Percentiles rank a stretch among this genome's conserved stretches.
phyloP scores from a whole-genome alignment of 2,329 filamentous ascomycete species.

The Tricladium varicosporioides region DNA sequence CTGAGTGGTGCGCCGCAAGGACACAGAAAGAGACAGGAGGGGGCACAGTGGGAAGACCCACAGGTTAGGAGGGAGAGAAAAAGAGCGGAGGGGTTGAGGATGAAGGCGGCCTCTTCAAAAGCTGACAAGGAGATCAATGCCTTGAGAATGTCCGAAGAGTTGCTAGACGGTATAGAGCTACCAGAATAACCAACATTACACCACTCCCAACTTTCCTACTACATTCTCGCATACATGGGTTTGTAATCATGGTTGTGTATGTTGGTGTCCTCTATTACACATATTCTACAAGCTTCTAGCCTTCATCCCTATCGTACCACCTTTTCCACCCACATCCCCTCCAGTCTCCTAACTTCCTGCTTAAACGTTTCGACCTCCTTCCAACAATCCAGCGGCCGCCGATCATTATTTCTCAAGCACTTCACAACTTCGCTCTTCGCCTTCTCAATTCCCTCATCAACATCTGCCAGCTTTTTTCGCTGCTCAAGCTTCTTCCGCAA shows the following conservation, averaged over 20 bases:
- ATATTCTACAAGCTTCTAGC: slow-evolving; percentile 10
- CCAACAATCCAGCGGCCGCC: slow-evolving; percentile 91
- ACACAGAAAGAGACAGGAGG: slow-evolving; percentile 34
- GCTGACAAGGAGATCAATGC: not conserved
- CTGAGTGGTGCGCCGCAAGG: slow-evolving; percentile 18
- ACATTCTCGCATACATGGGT: not conserved
- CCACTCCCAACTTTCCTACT: not conserved
- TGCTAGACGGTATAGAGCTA: not conserved
- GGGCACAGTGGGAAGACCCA: slow-evolving; percentile 54
- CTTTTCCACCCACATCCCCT: slow-evolving; percentile 85
- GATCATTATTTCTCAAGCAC: slow-evolving; percentile 81
- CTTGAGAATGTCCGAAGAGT: not conserved
- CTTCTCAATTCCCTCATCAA: slow-evolving; percentile 70
- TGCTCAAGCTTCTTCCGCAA: slow-evolving; percentile 59
- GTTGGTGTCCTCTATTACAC: slow-evolving; percentile 8
- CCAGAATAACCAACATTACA: not conserved
- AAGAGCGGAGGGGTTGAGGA: slow-evolving; percentile 54
- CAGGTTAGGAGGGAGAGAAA: slow-evolving; percentile 53
- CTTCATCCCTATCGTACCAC: slow-evolving; percentile 48
- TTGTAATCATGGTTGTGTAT: not conserved
- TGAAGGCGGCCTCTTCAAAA: slow-evolving; percentile 34
- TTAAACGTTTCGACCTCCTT: slow-evolving; percentile 89
- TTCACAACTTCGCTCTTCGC: slow-evolving; percentile 74
- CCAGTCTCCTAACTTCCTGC: slow-evolving; percentile 80
- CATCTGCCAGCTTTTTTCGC: slow-evolving; percentile 63